phyloP scores from a whole-genome alignment of 2,329 filamentous ascomycete species.

The Pyrenochaeta sp. region DNA sequence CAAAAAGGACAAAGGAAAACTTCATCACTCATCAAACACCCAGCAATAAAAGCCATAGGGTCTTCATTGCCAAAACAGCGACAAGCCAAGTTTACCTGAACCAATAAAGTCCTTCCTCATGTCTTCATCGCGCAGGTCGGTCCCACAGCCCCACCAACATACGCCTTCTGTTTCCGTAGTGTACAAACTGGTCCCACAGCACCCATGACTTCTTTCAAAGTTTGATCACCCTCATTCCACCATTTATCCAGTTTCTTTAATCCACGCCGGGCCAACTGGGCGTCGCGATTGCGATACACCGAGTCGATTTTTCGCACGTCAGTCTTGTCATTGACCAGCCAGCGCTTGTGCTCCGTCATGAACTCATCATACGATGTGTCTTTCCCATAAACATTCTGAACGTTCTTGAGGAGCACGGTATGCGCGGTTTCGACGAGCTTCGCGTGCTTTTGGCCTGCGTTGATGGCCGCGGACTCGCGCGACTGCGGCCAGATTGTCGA shows the following conservation, averaged over 20 bases:
- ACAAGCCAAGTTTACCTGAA: too few species aligned
- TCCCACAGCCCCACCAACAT: neutral
- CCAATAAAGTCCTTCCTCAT: neutral
- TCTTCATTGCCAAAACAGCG: too few species aligned
- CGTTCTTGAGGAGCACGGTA: constrained; percentile 27
- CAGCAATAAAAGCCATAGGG: too few species aligned
- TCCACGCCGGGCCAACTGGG: constrained; percentile 37
- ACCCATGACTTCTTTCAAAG: constrained; percentile 22
- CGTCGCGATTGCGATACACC: constrained; percentile 49
- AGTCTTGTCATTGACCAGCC: constrained; percentile 27
- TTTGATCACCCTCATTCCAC: constrained; percentile 27
- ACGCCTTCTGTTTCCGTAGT: constrained; percentile 1
- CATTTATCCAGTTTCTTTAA: constrained; percentile 41
- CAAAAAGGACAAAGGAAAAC: too few species aligned
- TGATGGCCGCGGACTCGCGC: constrained; percentile 8
- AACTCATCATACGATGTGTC: constrained; percentile 31
- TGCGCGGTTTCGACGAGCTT: constrained; percentile 20
- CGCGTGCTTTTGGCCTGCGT: constrained; percentile 28
- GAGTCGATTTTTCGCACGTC: constrained; percentile 38
- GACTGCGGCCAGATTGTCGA: constrained; percentile 46
- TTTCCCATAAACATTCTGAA: constrained; percentile 28
- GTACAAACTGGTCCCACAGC: constrained; percentile 12
- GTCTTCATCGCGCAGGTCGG: neutral
- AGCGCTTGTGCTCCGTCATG: constrained; percentile 21
- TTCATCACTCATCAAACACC: too few species aligned